Evolutionary conservation across 2,329 filamentous ascomycete genomes (phyloP).

Genomic region (Claviceps africana): DNA sequence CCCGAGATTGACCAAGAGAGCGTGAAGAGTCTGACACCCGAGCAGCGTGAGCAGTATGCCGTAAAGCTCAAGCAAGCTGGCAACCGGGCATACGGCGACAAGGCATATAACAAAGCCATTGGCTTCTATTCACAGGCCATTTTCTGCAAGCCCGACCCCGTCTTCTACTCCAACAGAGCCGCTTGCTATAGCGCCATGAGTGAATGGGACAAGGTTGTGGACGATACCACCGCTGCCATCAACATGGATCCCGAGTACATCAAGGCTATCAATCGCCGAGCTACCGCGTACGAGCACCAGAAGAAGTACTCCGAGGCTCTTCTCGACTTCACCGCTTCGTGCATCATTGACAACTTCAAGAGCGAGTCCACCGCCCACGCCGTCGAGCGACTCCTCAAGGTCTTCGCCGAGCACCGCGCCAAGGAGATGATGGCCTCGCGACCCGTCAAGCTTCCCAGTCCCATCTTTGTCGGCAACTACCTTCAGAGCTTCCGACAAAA

Average conservation of each 20-base stretch:
- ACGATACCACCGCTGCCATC: constrained; percentile 91
- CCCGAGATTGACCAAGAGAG: constrained; percentile 51
- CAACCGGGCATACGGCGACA: constrained; percentile 90
- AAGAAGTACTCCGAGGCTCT: constrained; percentile 86
- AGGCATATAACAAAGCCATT: constrained; percentile 88
- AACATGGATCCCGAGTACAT: constrained; percentile 90
- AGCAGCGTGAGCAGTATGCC: constrained; percentile 76
- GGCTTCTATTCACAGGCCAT: constrained; percentile 92
- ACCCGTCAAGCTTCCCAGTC: constrained; percentile 75
- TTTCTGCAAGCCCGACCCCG: constrained; percentile 89
- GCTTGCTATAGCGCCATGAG: constrained; percentile 91
- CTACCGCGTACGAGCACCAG: constrained; percentile 91
- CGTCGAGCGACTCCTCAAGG: constrained; percentile 88
- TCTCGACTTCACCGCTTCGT: constrained; percentile 94
- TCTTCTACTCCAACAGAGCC: constrained; percentile 97
- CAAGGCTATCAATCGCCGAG: constrained; percentile 92
- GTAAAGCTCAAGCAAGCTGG: constrained; percentile 87
- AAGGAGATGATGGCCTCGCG: constrained; percentile 81
- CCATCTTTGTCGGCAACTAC: constrained; percentile 96
- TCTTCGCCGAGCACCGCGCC: constrained; percentile 89
- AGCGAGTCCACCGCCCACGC: constrained; percentile 79
- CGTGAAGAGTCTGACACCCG: constrained; percentile 33
- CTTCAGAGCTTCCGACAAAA: constrained; percentile 92
- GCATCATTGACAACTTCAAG: constrained; percentile 95
- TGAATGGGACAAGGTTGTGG: constrained; percentile 91